phyloP scores from a whole-genome alignment of 768 basidiomycete species.

The Suillus brevipes region DNA sequence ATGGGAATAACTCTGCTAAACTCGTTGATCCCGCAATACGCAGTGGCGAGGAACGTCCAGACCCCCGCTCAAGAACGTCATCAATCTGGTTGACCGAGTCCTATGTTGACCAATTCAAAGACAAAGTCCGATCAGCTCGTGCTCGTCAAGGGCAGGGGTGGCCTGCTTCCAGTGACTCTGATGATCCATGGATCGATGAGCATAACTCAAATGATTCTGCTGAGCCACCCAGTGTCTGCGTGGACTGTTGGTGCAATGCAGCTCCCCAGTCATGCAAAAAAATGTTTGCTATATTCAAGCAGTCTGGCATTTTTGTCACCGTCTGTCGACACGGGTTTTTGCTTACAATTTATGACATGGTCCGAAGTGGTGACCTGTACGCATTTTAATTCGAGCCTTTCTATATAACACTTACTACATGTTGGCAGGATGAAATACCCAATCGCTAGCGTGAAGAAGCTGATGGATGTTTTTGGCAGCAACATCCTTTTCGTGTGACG shows the following conservation, averaged over 20 bases:
- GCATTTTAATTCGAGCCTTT: too few species aligned
- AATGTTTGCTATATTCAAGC: neutral
- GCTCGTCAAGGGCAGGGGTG: neutral
- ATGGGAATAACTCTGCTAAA: neutral
- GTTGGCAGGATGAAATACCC: too few species aligned
- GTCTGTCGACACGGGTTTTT: neutral
- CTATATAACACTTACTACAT: too few species aligned
- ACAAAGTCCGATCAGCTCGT: neutral
- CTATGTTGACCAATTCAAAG: neutral
- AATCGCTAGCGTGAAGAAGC: too few species aligned
- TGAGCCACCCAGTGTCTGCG: neutral
- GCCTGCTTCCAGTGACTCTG: neutral
- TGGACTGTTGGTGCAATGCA: neutral
- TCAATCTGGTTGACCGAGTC: neutral
- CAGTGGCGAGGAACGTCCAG: neutral
- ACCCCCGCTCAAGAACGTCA: neutral
- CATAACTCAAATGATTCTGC: neutral
- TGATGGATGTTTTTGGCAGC: too few species aligned
- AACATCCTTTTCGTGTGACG: too few species aligned
- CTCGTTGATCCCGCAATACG: neutral
- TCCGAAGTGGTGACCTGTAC: neutral
- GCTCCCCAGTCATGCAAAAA: neutral
- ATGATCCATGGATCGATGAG: neutral
- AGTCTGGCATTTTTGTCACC: neutral
- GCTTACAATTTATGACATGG: neutral